phyloP scores from a whole-genome alignment of 2,329 filamentous ascomycete genomes.

The Huntiella abstrusa region DNA sequence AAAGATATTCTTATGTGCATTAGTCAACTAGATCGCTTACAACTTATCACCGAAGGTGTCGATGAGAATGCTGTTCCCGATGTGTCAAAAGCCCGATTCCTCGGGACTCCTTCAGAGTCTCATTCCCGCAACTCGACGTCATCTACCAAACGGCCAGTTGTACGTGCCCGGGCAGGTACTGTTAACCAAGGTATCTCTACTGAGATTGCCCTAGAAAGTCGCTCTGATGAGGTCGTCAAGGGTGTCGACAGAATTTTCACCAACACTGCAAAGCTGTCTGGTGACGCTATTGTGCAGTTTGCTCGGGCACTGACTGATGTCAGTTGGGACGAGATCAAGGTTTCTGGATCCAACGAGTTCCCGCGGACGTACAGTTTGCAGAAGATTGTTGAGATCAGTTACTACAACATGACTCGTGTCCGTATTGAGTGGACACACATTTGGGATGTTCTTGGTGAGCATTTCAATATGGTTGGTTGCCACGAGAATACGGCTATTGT shows the following conservation, averaged over 20 bases:
- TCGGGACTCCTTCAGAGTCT: conserved; percentile 37
- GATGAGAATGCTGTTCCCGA: conserved; percentile 87
- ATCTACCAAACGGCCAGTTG: conserved; percentile 20
- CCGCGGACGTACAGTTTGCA: conserved; percentile 93
- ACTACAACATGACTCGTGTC: conserved; percentile 98
- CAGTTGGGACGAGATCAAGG: conserved; percentile 98
- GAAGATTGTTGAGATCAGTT: conserved; percentile 96
- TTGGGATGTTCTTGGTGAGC: conserved; percentile 92
- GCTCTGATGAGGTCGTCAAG: conserved; percentile 82
- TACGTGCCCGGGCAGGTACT: conserved; percentile 5
- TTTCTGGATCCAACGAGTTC: conserved; percentile 86
- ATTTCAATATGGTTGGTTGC: conserved; percentile 95
- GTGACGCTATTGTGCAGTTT: conserved; percentile 90
- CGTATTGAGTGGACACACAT: conserved; percentile 97
- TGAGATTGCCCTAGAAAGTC: conserved; percentile 79
- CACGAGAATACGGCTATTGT: conserved; percentile 93
- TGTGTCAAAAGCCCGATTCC: conserved; percentile 64
- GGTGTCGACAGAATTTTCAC: conserved; percentile 92
- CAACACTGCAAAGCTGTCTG: conserved; percentile 80
- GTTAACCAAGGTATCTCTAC: conserved; percentile 44
- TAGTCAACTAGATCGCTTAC: conserved; percentile 85
- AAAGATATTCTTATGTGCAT: conserved; percentile 89
- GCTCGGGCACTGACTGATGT: conserved; percentile 83
- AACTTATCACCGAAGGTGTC: conserved; percentile 84
- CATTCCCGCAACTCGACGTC: conserved; percentile 49